phyloP scores from a whole-genome alignment of 257 asterid genomes.

The Buddleja alternifolia region DNA sequence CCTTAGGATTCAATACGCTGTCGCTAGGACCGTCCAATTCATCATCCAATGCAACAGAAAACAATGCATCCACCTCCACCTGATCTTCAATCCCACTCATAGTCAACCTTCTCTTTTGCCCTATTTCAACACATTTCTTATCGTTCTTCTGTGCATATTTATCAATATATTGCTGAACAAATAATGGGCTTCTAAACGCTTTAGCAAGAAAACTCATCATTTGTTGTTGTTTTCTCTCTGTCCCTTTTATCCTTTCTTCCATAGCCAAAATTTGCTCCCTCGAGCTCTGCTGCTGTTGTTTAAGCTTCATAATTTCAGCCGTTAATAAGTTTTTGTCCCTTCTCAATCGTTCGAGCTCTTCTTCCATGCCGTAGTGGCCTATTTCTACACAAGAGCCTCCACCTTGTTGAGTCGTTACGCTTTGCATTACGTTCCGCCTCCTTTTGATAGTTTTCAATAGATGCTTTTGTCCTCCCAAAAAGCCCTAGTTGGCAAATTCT shows the following conservation, averaged over 20 bases:
- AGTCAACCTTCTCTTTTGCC: conserved; percentile 77
- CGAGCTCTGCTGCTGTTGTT: conserved; percentile 68
- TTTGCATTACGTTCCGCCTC: conserved; percentile 51
- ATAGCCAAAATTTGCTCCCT: conserved; percentile 51
- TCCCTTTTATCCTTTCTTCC: conserved; percentile 55
- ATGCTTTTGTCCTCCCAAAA: conserved; percentile 89
- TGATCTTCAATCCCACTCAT: conserved; percentile 44
- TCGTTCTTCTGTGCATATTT: conserved; percentile 30
- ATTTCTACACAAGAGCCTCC: conserved; percentile 61
- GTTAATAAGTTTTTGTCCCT: conserved; percentile 56
- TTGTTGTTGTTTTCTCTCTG: conserved; percentile 73
- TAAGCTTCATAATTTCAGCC: conserved; percentile 71
- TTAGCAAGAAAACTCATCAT: conserved; percentile 76
- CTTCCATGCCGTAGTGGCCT: conserved; percentile 73
- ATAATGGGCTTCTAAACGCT: conserved; percentile 54
- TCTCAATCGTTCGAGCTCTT: conserved; percentile 67
- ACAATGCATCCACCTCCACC: conserved; percentile 44
- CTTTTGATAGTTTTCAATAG: conserved; percentile 81
- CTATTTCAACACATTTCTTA: conserved; percentile 49
- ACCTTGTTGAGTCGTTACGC: conserved; percentile 40
- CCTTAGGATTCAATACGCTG: conserved; percentile 29
- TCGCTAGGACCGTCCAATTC: conserved; percentile 37
- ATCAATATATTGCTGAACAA: conserved; percentile 56
- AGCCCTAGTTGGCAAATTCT: conserved; percentile 95
- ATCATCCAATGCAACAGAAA: conserved; percentile 48